Base-by-base conservation (phyloP, 495 filamentous ascomycete genomes). In the Hyphodiscus hymeniophilus region DNA sequence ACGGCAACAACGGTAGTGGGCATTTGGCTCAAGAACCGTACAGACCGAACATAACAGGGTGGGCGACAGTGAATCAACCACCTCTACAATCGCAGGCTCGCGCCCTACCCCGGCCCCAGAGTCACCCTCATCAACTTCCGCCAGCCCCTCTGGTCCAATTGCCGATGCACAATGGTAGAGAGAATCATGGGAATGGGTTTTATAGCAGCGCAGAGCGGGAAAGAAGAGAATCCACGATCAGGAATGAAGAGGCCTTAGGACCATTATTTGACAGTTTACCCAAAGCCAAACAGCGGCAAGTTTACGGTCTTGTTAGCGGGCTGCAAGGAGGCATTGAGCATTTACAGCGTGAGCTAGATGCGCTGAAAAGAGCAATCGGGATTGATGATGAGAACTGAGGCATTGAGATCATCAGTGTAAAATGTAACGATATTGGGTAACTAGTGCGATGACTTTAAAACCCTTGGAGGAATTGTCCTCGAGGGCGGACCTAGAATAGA, bases 261-360 rank as follows among this genome's bases (percentile, higher is more conserved):
- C 48, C 56, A n/a, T 23, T 59, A 8, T 55, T 59, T 17, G 56
- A 59, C 36, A 47, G 39, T 3, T 24, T 59, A 10, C 56, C 56
- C 1, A 55, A 59, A 23, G 43, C 28, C 18, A 59, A 59, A 40
- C 56, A 59, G 24, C 21, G 56, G 31, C 56, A 59, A 36, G 38
- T 59, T 18, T 59, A 59, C 26, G 56, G 48, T 2, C 20, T 59
- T 7, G 35, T 59, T 3, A 55, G 51, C 28, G 56, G 56, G 0
- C 18, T 59, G 16, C 48, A 59, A 33, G 49, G 49, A 11, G 56
- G 56, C 8, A 59, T 59, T 45, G 45, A 59, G 23, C 48, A 55
- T 45, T 46, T 59, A 18, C 56, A 56, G 18, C 32, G 46, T 24
- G 56, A 59, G 20, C 36, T 59, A 31, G 50, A 55, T 40, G 38